Evolutionary conservation across 2,329 filamentous ascomycete genomes (phyloP).

Genomic region (Diaporthe citri): DNA sequence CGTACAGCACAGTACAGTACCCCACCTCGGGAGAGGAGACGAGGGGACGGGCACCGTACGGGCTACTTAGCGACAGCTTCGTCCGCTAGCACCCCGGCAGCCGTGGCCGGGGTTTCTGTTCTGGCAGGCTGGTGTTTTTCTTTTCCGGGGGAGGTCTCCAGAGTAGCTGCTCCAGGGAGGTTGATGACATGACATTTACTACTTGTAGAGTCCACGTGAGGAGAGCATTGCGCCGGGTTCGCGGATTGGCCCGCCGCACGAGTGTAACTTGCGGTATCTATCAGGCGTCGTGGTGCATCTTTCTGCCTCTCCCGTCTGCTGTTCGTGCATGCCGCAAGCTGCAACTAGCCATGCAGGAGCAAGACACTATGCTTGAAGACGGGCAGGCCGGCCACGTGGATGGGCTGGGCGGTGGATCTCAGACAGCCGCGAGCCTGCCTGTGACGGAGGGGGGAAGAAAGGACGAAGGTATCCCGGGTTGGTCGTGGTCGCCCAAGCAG

Average conservation of each 20-base stretch:
- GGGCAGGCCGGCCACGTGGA: slow-evolving; percentile 34
- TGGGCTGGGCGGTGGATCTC: slow-evolving; percentile 15
- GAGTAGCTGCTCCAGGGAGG: background rate
- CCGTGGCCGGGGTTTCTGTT: background rate
- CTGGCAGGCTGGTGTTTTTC: background rate
- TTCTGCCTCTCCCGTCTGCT: slow-evolving; percentile 7
- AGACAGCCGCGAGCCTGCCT: slow-evolving; percentile 23
- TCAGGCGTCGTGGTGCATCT: background rate
- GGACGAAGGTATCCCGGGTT: background rate
- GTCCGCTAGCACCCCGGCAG: slow-evolving; percentile 16
- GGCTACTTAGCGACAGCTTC: background rate
- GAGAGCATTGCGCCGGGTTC: slow-evolving; percentile 6
- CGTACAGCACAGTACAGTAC: slow-evolving; percentile 14
- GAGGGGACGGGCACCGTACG: background rate
- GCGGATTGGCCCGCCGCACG: slow-evolving; percentile 1
- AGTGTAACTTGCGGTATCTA: background rate
- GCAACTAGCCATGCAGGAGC: slow-evolving; percentile 33
- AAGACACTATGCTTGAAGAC: slow-evolving; percentile 28
- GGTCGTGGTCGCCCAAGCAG: background rate
- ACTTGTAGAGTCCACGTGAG: slow-evolving; percentile 1
- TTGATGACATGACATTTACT: background rate
- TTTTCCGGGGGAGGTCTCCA: background rate
- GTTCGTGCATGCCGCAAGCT: slow-evolving; percentile 11
- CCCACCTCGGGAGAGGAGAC: background rate
- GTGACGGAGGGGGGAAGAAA: slow-evolving; percentile 7